Evolutionary conservation across 805 yeast genomes (phyloP), one percentile per base, ranked within the genome.

Genomic region (Candida orba): DNA sequence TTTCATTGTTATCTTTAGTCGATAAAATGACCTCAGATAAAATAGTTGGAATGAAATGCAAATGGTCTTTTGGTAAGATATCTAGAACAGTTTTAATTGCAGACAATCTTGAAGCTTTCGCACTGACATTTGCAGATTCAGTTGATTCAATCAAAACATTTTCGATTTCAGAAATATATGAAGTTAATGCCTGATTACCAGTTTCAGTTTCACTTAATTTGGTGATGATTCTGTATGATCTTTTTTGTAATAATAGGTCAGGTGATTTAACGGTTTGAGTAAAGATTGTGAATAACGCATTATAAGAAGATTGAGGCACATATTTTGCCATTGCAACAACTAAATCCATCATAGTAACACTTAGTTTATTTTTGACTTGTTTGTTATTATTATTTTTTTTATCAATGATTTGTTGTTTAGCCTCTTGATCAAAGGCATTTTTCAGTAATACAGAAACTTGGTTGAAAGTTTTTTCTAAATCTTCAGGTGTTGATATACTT

Each of bases 1-100:
- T 86, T 64, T 93, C 99, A 61, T 91, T 95, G 43, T 79, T 82
- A 58, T 89, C 96, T 64, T 91, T 93, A 7, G 97, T 90, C 25
- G 88, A 79, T 54, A 93, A 69, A 43, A 93, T 91, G 22, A 89
- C 81, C 67, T 93, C 98, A 43, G 96, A 87, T 32, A 89, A 71
- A 34, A 85, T 67, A 10, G 84, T 72, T 20, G 96, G 95, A 52
- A 93, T 80, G 62, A 90, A 88, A 52, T 76, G 75, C 53, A 88
- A 67, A 50, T 84, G 81, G 18, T 73, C 63, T 3, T 67, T 49
- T 15, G 97, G 95, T 35, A 90, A 60, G 18, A 78, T 55, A 20
- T 76, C 74, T 29, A 87, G 64, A 7, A 91, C 57, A 10, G 76
- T 69, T 40, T 72, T 68, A 36, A 93, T 69, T 6, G 95, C 85